Base-by-base conservation (phyloP, 2,329 filamentous ascomycete genomes). In the Pyrenochaeta sp. region DNA sequence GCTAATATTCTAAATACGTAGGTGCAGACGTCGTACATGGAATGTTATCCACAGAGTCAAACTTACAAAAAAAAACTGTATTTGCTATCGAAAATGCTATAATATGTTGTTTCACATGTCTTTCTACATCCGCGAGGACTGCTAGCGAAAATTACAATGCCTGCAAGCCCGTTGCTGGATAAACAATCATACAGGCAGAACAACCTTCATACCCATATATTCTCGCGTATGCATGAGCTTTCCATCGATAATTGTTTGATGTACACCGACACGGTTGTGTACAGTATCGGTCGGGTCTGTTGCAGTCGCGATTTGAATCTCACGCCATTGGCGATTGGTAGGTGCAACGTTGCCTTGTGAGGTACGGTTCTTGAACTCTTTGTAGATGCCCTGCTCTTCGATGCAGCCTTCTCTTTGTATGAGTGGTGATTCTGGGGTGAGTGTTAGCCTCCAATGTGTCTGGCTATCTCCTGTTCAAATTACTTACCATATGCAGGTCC, bases 151-250 rank as follows among this genome's bases (percentile, higher is more conserved):
- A 27, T 9, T 9, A 27, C 23, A 9, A 27, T 9, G 23, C 23
- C 23, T 27, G 4, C 23, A 9, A 27, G 9, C 9, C 4, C 9
- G 4, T 5, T 27, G 23, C 9, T 27, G 4, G 4, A 27, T 27
- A 9, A 4, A 27, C 35, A 11, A 10, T 37, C 57, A 63, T 30
- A 66, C 59, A 1, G 63, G 63, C n/a, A 66, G 45, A 11, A 64
- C 61, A 49, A 66, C 61, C 49, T 64, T 64, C 27, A 66, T 53
- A 27, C 63, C 63, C 63, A 64, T 64, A 44, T 66, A 66, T 42
- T 66, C 63, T 43, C 63, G 45, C 31, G 49, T 49, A 43, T 66
- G 63, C 63, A 66, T 64, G 6, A 64, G 42, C 51, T 66, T 66
- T 0, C 61, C 61, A 45, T 66, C 45, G 14, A 66, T 61, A 11